phyloP scores from a whole-genome alignment of 129 eudicot genomes.

The Centella asiatica region DNA sequence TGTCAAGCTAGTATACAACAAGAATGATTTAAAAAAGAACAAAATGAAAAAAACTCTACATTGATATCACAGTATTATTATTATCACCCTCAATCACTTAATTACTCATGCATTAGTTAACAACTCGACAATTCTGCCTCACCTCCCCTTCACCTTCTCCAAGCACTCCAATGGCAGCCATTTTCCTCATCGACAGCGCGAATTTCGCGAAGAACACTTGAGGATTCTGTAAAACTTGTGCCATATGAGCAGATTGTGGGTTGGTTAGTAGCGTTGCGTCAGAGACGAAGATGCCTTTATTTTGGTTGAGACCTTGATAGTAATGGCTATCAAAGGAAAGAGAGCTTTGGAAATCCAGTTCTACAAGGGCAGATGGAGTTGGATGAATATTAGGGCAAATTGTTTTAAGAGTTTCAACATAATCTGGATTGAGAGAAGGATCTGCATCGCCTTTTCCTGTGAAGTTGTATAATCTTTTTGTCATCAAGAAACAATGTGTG shows the following conservation, averaged over 20 bases:
- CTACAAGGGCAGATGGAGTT: slow-evolving; percentile 25
- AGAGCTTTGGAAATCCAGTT: slow-evolving; percentile 46
- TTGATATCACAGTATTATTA: too few relatives aligned
- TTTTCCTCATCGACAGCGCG: slow-evolving; percentile 39
- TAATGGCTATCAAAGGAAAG: slow-evolving; percentile 32
- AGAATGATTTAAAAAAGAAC: not conserved
- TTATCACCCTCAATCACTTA: too few relatives aligned
- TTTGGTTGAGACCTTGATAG: slow-evolving; percentile 24
- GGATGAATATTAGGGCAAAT: slow-evolving; percentile 29
- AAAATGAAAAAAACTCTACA: too few relatives aligned
- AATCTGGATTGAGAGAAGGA: slow-evolving; percentile 31
- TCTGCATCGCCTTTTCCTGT: slow-evolving; percentile 46
- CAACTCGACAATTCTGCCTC: slow-evolving; percentile 41
- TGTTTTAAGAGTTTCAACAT: slow-evolving; percentile 23
- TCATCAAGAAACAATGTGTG: slow-evolving; percentile 28
- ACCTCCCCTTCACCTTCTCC: slow-evolving; percentile 36
- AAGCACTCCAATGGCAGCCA: slow-evolving; percentile 41
- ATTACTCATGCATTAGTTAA: too few relatives aligned
- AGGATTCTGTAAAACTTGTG: slow-evolving; percentile 18
- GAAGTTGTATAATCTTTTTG: slow-evolving; percentile 43
- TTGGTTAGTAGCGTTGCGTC: slow-evolving; percentile 46
- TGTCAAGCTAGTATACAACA: too few relatives aligned
- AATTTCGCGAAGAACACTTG: slow-evolving; percentile 26
- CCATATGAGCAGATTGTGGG: slow-evolving; percentile 19
- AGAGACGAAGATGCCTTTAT: slow-evolving; percentile 41